These are phyloP conservation scores for Limonium bicolor DNA, from an alignment of 148 eudicot genomes.

Conservation along the genomic window DNA sequence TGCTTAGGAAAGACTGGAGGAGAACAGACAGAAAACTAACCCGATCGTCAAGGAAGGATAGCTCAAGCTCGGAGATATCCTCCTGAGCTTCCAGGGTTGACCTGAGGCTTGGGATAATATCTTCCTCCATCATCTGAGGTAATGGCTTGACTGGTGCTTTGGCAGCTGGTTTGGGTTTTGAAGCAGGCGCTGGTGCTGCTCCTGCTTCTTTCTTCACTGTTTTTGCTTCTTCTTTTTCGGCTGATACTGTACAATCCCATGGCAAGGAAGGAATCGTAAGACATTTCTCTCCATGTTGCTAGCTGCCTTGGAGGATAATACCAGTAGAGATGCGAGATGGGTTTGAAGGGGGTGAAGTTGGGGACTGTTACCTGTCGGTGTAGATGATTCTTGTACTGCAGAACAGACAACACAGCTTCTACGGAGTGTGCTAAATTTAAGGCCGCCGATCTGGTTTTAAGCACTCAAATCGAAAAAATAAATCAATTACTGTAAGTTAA, in stretches of 20 bases:
- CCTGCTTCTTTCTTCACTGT: slow-evolving; percentile 7
- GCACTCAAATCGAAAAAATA: too few relatives aligned
- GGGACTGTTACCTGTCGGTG: slow-evolving; percentile 36
- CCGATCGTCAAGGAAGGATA: slow-evolving; percentile 41
- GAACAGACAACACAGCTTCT: slow-evolving; percentile 48
- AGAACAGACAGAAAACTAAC: slow-evolving; percentile 17
- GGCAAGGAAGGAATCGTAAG: too few relatives aligned
- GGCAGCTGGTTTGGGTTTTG: slow-evolving; percentile 59
- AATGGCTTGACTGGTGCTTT: slow-evolving; percentile 42
- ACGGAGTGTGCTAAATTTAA: too few relatives aligned
- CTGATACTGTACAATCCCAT: slow-evolving; percentile 22
- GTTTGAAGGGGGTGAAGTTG: not conserved
- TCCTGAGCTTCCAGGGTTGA: slow-evolving; percentile 51
- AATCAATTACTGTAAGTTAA: too few relatives aligned
- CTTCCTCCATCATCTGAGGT: slow-evolving; percentile 77
- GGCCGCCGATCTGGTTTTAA: too few relatives aligned
- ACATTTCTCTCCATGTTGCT: too few relatives aligned
- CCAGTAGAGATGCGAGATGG: not conserved
- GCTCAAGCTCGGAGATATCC: slow-evolving; percentile 56
- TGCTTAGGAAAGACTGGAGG: not conserved
- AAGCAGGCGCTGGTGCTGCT: slow-evolving; percentile 29
- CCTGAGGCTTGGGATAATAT: slow-evolving; percentile 54
- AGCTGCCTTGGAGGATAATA: not conserved
- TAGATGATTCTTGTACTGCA: slow-evolving; percentile 76
- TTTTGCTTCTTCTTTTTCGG: slow-evolving; percentile 42